Evolutionary conservation across 768 basidiomycete species (phyloP), one percentile per base, ranked within the genome.

Genomic region (Leucosporidium yakuticum): DNA sequence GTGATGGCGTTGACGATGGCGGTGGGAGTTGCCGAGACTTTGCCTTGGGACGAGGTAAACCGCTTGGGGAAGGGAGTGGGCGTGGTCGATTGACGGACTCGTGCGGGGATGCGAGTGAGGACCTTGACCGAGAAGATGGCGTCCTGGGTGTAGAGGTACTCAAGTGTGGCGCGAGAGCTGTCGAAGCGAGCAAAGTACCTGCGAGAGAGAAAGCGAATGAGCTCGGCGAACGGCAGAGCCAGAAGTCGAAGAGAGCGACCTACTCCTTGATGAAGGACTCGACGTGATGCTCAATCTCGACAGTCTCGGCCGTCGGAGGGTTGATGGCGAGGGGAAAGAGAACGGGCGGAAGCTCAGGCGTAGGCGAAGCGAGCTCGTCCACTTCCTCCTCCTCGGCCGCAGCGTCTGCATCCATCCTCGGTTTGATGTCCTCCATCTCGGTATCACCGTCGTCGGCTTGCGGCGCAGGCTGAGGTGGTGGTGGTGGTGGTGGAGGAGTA

Each of bases 151-250:
- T 71, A 71, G 19, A 71, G 25, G 9, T 21, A 21, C 21, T 68
- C 70, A 57, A 71, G 64, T 21, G 67, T 32, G 14, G 44, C 53
- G 12, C 70, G 55, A 4, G 60, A 34, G 20, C 49, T 50, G 51
- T 71, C 70, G 61, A 71, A 71, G 2, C 64, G 63, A 27, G 56
- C 53, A 44, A 65, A 68, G 64, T 68, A 71, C 27, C 67, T 71
- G 70, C 39, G 49, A 4, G n/a, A 23, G 25, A 15, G 39, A 8
- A 15, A 44, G 14, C 39, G 14, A 48, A 19, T 20, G 7, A 36
- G 49, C 23, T 25, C 12, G 25, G 12, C 20, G 53, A n/a, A 29
- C 49, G 51, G 60, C 60, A 61, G 51, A 15, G 39, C 14, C 39
- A 8, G 39, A 20, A 19, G 15, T 31, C 2, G 29, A 36, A n/a